Evolutionary conservation across 129 eudicot genomes (phyloP).

Genomic region (Scalesia atractyloides): DNA sequence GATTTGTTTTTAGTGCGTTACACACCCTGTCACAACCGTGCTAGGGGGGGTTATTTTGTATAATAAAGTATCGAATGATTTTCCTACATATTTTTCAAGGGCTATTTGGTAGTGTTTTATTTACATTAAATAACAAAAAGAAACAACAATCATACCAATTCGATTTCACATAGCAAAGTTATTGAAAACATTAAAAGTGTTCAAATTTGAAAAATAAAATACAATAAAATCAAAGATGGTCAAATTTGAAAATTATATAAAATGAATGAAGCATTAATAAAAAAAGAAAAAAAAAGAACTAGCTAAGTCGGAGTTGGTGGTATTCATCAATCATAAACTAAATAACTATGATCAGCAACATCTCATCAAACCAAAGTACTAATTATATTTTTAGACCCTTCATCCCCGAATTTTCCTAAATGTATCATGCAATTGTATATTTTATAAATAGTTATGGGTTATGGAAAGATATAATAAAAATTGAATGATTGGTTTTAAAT

Average conservation of each 20-base stretch:
- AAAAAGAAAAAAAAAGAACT: not conserved
- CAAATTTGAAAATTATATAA: not conserved
- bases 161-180: not conserved
- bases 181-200: too few species aligned
- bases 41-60: too few species aligned
- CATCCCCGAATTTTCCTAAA: conserved; percentile 9
- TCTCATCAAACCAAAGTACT: conserved; percentile 5
- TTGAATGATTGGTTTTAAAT: conserved; percentile 2
- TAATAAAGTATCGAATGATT: too few species aligned
- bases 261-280: not conserved
- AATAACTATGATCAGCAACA: conserved; percentile 26
- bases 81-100: too few species aligned
- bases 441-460: not conserved
- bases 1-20: too few species aligned
- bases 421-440: not conserved
- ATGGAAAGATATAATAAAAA: not conserved
- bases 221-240: not conserved
- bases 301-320: conserved; percentile 31
- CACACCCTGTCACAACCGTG: too few species aligned
- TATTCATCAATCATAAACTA: conserved; percentile 37
- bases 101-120: not conserved
- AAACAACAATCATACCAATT: too few species aligned
- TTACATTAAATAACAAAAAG: not conserved
- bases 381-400: conserved; percentile 1
- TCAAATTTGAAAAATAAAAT: not conserved